Evolutionary conservation across 768 basidiomycete species (phyloP), one percentile per base, ranked within the genome.

Genomic region (Ephemerocybe angulata): DNA sequence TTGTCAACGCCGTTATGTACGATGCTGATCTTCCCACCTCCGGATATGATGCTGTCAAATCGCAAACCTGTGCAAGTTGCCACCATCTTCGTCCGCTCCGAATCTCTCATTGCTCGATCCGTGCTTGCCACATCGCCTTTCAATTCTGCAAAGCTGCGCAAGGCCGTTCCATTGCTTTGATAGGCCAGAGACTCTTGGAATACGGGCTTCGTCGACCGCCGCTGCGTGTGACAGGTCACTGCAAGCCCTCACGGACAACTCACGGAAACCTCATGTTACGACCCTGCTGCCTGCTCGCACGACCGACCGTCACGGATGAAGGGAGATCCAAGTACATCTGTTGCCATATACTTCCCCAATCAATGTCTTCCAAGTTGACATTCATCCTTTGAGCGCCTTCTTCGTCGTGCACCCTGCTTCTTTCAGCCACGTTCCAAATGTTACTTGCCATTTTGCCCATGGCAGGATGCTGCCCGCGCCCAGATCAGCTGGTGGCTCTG

Each of bases 31-130:
- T 50, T 22, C 28, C 31, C 48, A 31, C 42, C 13, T 27, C 2
- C 29, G 48, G 30, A 22, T 7, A 19, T 50, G 48, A 33, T 47
- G 46, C 48, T 33, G 48, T 50, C 48, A 31, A 48, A 41, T 41
- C 38, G 38, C 38, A 19, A 48, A 48, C 11, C 47, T 29, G 30
- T 46, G 43, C 43, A 46, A 22, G 22, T 33, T 50, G n/a, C n/a
- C 48, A 41, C 8, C 33, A 17, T 19, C 17, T 19, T 50, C 48
- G 15, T 33, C 35, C 43, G 43, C 43, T 31, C 35, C 48, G 29
- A 50, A 33, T 33, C 48, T 50, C 30, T 50, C 30, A 19, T 21
- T 35, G 29, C 48, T 13, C 28, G n/a, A 46, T n/a, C 22, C 21
- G 22, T 21, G 15, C 46, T 12, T 25, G n/a, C 28, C 21, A 17